Base-by-base conservation (phyloP, 164 flowering plant species). In the Magnolia officinalis region DNA sequence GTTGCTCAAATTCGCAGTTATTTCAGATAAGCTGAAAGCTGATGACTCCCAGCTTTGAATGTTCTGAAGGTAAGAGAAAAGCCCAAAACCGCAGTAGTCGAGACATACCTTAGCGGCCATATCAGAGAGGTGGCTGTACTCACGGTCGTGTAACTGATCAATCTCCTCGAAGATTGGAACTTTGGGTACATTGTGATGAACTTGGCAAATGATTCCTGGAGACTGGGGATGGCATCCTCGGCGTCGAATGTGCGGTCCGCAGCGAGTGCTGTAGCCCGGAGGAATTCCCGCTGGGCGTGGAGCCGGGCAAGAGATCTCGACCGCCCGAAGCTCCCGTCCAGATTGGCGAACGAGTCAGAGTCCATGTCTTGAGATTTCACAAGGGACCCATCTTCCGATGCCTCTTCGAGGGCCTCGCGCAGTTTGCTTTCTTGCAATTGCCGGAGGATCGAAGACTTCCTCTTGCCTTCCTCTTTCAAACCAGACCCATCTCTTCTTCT, bases 341-440 rank as follows among this genome's bases (percentile, higher is more conserved):
- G 86, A 77, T 84, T 83, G 9, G 82, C 59, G 14, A 74, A 20
- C 21, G 87, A 61, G 13, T 89, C 92, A 18, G 89, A 75, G 26
- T 89, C 93, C 50, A 88, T 82, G 72, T 85, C 88, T 55, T 84
- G 89, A 55, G 91, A 89, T 78, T 91, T 91, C 20, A 78, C 78
- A 23, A 95, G 90, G 1, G 93, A 91, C 68, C 97, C 98, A 85
- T 90, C 88, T 82, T 95, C 98, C 49, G 97, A 92, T 19, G 98
- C 98, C 70, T 91, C 98, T 52, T 91, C 97, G 7, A 94, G 90
- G 65, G 98, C 98, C 70, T 95, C 95, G 73, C 96, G 86, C 26
- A 93, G 94, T 88, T 88, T 92, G 85, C 82, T 85, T 58, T 93
- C 98, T 31, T 90, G 97, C 55, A 92, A 78, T 37, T 90, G 83